These are phyloP conservation scores for Trametes coccinea DNA, from an alignment of 768 basidiomycete species.

Conservation along the genomic window DNA sequence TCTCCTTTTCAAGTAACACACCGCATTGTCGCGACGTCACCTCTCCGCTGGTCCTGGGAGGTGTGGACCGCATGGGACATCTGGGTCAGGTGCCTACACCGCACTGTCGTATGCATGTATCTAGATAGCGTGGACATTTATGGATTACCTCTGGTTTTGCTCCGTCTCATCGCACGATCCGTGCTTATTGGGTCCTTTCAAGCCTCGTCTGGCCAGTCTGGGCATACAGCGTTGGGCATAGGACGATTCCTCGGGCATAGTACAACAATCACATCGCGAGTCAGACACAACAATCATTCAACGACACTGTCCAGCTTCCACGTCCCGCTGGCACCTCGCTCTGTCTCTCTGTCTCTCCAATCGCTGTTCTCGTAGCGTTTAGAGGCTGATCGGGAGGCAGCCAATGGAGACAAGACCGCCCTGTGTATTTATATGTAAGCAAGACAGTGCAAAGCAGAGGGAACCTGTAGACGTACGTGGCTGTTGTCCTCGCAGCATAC, in stretches of 20 bases:
- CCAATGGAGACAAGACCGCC: slow-evolving; percentile 27
- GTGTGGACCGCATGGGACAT: background rate
- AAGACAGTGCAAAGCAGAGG: background rate
- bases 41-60: slow-evolving; percentile 4
- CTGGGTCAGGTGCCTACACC: background rate
- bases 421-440: background rate
- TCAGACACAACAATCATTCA: background rate
- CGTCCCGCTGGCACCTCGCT: no score
- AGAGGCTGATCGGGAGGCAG: slow-evolving; percentile 23
- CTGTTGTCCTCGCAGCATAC: slow-evolving; percentile 29
- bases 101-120: slow-evolving; percentile 11
- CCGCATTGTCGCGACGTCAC: background rate
- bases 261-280: background rate
- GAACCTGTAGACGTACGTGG: slow-evolving; percentile 10
- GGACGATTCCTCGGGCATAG: background rate
- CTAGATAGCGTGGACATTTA: slow-evolving; percentile 5
- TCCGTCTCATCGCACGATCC: background rate
- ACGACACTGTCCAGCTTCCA: background rate
- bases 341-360: no score
- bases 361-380: background rate
- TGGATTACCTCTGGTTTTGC: background rate
- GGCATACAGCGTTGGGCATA: background rate
- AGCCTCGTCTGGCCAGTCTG: background rate
- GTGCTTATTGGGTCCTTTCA: no score
- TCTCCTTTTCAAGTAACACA: background rate